phyloP scores from a whole-genome alignment of 495 filamentous ascomycete species.

The Clohesyomyces aquaticus region DNA sequence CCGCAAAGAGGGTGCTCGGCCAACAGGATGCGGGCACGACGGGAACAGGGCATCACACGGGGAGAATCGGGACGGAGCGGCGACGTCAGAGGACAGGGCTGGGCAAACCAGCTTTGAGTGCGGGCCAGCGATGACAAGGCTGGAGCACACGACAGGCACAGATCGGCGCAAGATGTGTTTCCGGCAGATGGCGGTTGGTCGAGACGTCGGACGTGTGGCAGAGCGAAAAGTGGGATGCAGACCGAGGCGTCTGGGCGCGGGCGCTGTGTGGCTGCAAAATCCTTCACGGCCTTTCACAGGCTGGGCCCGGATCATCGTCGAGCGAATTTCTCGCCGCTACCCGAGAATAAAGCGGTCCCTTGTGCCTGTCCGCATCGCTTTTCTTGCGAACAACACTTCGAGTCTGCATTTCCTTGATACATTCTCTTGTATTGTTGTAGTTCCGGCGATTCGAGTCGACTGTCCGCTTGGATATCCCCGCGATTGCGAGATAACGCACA shows the following conservation, averaged over 20 bases:
- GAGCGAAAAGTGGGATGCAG: background rate
- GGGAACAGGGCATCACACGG: slow-evolving; percentile 7
- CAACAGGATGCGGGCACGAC: background rate
- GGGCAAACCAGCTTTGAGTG: background rate
- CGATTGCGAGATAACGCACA: too few species aligned
- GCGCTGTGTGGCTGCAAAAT: background rate
- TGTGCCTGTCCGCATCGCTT: background rate
- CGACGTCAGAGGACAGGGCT: background rate
- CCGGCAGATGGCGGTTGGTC: background rate
- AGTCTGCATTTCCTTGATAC: background rate
- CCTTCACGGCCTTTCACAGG: background rate
- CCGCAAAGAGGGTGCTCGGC: background rate
- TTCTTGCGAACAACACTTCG: background rate
- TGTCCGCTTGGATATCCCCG: too few species aligned
- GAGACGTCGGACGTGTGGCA: background rate
- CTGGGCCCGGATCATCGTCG: background rate
- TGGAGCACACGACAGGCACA: background rate
- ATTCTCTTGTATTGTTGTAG: background rate
- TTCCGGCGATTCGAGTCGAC: too few species aligned
- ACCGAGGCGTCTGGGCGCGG: background rate
- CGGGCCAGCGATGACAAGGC: background rate
- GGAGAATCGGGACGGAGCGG: background rate
- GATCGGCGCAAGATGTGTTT: too few species aligned
- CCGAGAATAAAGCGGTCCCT: background rate
- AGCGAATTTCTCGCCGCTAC: background rate